Percentiles rank a stretch among this genome's conserved stretches.
These are phyloP conservation scores for Thelephora ganbajun DNA, from an alignment of 768 basidiomycete species.

Conservation along the genomic window DNA sequence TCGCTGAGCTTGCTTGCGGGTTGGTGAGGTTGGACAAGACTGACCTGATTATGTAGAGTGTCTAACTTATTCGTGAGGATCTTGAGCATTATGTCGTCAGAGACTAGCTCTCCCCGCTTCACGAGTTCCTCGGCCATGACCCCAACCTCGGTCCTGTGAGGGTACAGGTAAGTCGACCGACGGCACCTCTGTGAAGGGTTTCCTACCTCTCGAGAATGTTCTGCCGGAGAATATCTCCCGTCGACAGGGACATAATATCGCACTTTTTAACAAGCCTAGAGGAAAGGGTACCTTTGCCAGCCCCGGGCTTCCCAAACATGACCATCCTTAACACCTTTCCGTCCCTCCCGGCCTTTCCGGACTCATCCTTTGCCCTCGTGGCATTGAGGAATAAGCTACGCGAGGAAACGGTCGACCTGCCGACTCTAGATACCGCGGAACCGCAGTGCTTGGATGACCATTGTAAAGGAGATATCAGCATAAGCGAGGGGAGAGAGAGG, in stretches of 20 bases:
- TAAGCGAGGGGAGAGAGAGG: no score
- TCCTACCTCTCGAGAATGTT: slow-evolving; percentile 59
- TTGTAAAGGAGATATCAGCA: neutral
- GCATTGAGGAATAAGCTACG: slow-evolving; percentile 23
- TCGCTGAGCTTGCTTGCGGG: neutral
- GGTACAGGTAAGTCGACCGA: neutral
- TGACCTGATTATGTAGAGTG: slow-evolving; percentile 47
- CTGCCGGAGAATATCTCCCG: slow-evolving; percentile 75
- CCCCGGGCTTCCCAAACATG: slow-evolving; percentile 72
- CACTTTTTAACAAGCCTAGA: slow-evolving; percentile 67
- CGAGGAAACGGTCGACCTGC: no score
- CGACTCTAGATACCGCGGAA: slow-evolving; percentile 9
- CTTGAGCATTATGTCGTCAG: slow-evolving; percentile 69
- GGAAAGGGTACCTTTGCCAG: slow-evolving; percentile 77
- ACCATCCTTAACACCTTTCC: slow-evolving; percentile 41
- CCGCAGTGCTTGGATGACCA: slow-evolving; percentile 16
- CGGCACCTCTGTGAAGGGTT: neutral
- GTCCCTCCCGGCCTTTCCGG: slow-evolving; percentile 1
- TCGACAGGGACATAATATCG: slow-evolving; percentile 63
- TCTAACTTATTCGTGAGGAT: slow-evolving; percentile 66
- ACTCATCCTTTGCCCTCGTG: slow-evolving; percentile 15
- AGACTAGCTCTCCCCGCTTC: slow-evolving; percentile 60
- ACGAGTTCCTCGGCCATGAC: slow-evolving; percentile 65
- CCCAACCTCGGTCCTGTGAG: slow-evolving; percentile 51
- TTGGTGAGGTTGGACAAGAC: slow-evolving; percentile 3